These are phyloP conservation scores for Albizia julibrissin DNA, from an alignment of 306 rosid species.

Conservation along the genomic window DNA sequence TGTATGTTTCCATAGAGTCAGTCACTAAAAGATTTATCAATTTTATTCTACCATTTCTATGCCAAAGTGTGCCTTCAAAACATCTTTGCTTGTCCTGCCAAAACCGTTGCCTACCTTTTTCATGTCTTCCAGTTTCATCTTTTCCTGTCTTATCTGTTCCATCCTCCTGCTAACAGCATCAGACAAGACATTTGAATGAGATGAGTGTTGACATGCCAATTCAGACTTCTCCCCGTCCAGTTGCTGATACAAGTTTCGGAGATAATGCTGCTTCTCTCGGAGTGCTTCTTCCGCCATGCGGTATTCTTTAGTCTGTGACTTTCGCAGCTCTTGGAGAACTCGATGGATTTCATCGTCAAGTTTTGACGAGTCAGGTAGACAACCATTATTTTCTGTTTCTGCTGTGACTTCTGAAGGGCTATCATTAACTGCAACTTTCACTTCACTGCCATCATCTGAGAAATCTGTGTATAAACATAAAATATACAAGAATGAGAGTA, in stretches of 20 bases:
- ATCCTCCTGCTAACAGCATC: slow-evolving; percentile 43
- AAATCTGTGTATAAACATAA: slow-evolving; percentile 37
- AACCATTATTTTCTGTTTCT: slow-evolving; percentile 33
- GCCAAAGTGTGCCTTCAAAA: slow-evolving; percentile 55
- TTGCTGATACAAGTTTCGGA: slow-evolving; percentile 58
- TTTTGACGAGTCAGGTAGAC: slow-evolving; percentile 39
- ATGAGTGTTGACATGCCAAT: slow-evolving; percentile 34
- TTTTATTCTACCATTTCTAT: slow-evolving; percentile 43
- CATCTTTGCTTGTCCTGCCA: slow-evolving; percentile 50
- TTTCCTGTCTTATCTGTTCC: slow-evolving; percentile 54
- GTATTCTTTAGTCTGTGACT: slow-evolving; percentile 59
- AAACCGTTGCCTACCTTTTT: slow-evolving; percentile 61
- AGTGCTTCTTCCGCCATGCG: slow-evolving; percentile 61
- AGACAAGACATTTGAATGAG: slow-evolving; percentile 35
- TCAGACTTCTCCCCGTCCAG: slow-evolving; percentile 55
- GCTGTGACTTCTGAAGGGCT: slow-evolving; percentile 30
- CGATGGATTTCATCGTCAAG: slow-evolving; percentile 53
- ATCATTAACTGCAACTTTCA: slow-evolving; percentile 22
- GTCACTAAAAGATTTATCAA: background rate
- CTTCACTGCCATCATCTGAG: slow-evolving; percentile 22
- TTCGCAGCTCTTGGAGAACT: slow-evolving; percentile 47
- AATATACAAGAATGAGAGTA: slow-evolving; percentile 24
- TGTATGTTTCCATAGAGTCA: background rate
- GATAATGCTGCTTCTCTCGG: slow-evolving; percentile 47
- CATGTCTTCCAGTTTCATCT: slow-evolving; percentile 57